A percentile compares a stretch with the other conserved stretches of the same genome.
Evolutionary conservation across 371 early-diverging fungal genomes (phyloP).

Genomic region (Apophysomyces trapeziformis): DNA sequence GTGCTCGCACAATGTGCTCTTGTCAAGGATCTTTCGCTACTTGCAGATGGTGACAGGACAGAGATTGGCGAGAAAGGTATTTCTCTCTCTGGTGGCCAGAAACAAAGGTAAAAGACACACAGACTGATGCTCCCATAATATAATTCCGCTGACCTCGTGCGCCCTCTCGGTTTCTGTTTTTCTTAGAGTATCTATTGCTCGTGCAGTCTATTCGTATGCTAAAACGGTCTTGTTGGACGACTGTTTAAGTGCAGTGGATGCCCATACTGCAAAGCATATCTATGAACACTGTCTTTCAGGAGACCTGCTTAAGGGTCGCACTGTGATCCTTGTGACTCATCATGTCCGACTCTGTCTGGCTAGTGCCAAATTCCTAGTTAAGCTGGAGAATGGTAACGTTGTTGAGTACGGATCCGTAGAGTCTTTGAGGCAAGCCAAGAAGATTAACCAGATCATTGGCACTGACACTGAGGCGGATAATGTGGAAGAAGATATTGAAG

Average conservation of each 20-base stretch:
- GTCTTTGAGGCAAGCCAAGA: slow-evolving; percentile 35
- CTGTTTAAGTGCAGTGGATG: slow-evolving; percentile 80
- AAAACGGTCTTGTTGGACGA: slow-evolving; percentile 75
- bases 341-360: slow-evolving; percentile 77
- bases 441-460: slow-evolving; percentile 31
- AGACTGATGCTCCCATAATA: no score
- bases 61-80: slow-evolving; percentile 86
- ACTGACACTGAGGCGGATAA: slow-evolving; percentile 17
- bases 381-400: slow-evolving; percentile 61
- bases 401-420: slow-evolving; percentile 35
- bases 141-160: not conserved
- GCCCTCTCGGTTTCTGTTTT: not conserved
- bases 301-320: slow-evolving; percentile 68
- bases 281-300: slow-evolving; percentile 64
- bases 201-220: slow-evolving; percentile 75
- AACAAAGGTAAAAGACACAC: slow-evolving; percentile 50
- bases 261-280: slow-evolving; percentile 83
- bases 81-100: slow-evolving; percentile 70
- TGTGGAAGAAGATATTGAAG: not conserved
- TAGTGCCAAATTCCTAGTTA: slow-evolving; percentile 64
- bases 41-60: slow-evolving; percentile 82
- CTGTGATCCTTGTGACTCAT: slow-evolving; percentile 85
- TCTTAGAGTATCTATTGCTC: slow-evolving; percentile 65
- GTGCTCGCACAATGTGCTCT: slow-evolving; percentile 70
- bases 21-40: slow-evolving; percentile 74